These are phyloP conservation scores for Aspergillus homomorphus DNA, from an alignment of 495 filamentous ascomycete genomes.

Conservation along the genomic window DNA sequence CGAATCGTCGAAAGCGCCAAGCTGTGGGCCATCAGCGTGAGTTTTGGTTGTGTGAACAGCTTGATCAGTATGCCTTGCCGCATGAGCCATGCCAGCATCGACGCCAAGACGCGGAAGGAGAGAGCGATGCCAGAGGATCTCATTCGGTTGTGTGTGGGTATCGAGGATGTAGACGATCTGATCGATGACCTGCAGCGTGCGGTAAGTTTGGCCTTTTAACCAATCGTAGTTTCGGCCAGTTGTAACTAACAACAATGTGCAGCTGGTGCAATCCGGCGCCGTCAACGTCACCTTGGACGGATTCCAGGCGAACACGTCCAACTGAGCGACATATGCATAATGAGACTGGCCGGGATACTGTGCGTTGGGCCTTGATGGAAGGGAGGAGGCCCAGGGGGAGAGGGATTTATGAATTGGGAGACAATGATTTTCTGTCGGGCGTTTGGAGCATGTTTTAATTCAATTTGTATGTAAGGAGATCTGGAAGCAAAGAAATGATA, in stretches of 20 bases:
- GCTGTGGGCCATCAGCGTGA: constrained; percentile 92
- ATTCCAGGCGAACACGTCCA: constrained; percentile 50
- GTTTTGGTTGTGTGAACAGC: constrained; percentile 97
- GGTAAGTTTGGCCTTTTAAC: constrained; percentile 53
- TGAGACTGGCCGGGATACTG: neutral
- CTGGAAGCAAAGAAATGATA: neutral
- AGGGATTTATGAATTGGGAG: neutral
- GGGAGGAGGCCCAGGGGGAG: neutral
- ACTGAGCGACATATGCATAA: constrained; percentile 6
- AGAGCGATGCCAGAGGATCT: constrained; percentile 93
- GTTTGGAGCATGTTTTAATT: neutral
- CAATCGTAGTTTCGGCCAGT: constrained; percentile 1
- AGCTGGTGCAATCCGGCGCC: constrained; percentile 92
- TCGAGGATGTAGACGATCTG: constrained; percentile 89
- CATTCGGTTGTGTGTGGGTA: constrained; percentile 91
- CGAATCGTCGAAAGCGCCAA: constrained; percentile 89
- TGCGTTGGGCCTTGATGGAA: neutral
- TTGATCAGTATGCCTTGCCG: constrained; percentile 98
- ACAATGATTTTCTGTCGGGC: neutral
- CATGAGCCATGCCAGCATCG: constrained; percentile 99
- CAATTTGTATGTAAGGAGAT: neutral
- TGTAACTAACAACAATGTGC: constrained; percentile 21
- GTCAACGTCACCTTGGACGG: constrained; percentile 80
- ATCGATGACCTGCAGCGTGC: constrained; percentile 90
- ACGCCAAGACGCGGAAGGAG: constrained; percentile 86